phyloP scores from a whole-genome alignment of 2,329 filamentous ascomycete species.

The Lomentospora prolificans region DNA sequence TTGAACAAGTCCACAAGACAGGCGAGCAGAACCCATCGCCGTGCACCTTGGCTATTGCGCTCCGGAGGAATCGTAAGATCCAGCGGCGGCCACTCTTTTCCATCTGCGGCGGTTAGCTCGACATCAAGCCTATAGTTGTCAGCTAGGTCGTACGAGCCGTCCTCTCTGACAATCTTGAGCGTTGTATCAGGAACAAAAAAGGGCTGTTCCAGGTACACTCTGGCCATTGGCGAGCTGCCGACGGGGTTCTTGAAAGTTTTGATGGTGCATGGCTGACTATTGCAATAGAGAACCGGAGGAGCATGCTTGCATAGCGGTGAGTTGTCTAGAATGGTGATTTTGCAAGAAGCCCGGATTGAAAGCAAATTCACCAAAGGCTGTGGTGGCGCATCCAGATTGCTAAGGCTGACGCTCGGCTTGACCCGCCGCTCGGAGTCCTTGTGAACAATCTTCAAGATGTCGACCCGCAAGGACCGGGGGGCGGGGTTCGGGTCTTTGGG shows the following conservation, averaged over 20 bases:
- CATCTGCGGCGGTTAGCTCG: slow-evolving; percentile 41
- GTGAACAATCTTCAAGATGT: slow-evolving; percentile 43
- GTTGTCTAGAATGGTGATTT: slow-evolving; percentile 26
- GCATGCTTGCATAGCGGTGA: slow-evolving; percentile 18
- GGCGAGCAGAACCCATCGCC: slow-evolving; percentile 8
- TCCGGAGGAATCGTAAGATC: slow-evolving; percentile 17
- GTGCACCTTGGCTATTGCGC: slow-evolving; percentile 6
- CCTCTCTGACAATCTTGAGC: slow-evolving; percentile 38
- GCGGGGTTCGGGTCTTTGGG: neutral
- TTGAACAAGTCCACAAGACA: slow-evolving; percentile 10
- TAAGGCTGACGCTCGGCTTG: slow-evolving; percentile 24
- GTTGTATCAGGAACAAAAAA: slow-evolving; percentile 44
- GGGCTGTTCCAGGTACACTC: slow-evolving; percentile 36
- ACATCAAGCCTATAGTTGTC: slow-evolving; percentile 40
- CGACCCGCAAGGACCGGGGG: slow-evolving; percentile 32
- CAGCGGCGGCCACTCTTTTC: slow-evolving; percentile 42
- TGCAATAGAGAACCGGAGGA: slow-evolving; percentile 34
- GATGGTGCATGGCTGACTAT: slow-evolving; percentile 44
- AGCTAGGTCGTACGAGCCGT: slow-evolving; percentile 35
- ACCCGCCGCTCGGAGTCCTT: slow-evolving; percentile 30
- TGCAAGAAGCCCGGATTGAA: slow-evolving; percentile 25
- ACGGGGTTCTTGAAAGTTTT: slow-evolving; percentile 38
- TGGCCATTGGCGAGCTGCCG: slow-evolving; percentile 34
- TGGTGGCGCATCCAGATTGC: slow-evolving; percentile 7
- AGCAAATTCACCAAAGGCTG: slow-evolving; percentile 16